Base-by-base conservation (phyloP, 768 basidiomycete species). In the Suillus occidentalis region DNA sequence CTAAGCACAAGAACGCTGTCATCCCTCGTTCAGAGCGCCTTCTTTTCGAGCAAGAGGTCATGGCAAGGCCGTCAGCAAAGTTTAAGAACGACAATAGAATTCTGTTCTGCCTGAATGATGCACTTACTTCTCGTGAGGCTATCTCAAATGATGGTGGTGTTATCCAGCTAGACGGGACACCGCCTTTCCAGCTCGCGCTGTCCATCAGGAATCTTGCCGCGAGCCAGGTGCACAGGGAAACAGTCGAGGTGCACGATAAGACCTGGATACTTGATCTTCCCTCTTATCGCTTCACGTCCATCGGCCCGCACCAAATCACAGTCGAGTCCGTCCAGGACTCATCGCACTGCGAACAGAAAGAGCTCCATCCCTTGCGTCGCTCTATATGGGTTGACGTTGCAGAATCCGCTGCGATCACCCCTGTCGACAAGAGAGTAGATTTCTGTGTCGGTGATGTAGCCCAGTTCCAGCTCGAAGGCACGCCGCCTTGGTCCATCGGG, bases 401-500 rank as follows among this genome's bases (percentile, higher is more conserved):
- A 3, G 97, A 99, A 77, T 94, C 94, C 1, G 97, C 97, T 10
- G 88, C 93, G 14, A 95, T 99, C 62, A 84, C 94, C 55, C 90
- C 97, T 6, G 86, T 95, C 69, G 90, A 91, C 70, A 81, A 89
- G 63, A 83, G 87, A 63, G 83, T 83, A 69, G 89, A 99, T 72
- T 89, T 91, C 66, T 99, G 97, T 77, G 90, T 93, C 2, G 97
- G 96, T 10, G 95, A 98, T 65, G 82, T 88, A 36, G 83, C 92
- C 10, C 94, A 94, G 67, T 99, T 97, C 83, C 89, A 96, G 72
- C 81, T 99, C 18, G 94, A 97, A 76, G 97, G 97, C 52, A 91
- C 87, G 39, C 91, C 95, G 18, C 95, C 97, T 4, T 99, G 95
- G 95, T 89, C 86, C 4, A 86, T 98, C 61, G 89, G 88, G 91